Conservation (phyloP, 805 yeast genomes). For the Candida quercuum region DNA sequence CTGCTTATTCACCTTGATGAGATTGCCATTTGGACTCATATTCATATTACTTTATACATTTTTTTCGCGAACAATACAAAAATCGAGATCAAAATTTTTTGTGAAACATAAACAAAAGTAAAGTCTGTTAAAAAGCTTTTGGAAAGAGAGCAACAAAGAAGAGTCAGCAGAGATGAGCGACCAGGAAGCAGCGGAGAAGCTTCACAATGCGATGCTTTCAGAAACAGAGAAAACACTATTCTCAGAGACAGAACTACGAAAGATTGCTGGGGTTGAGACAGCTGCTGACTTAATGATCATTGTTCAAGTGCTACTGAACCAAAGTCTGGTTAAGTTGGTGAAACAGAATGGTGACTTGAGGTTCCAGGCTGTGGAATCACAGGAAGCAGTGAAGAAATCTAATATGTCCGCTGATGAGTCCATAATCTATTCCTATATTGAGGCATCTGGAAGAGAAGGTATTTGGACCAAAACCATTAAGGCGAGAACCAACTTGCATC, state of each 20-base stretch:
- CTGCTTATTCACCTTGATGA: too few relatives aligned
- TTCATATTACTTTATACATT: too few relatives aligned
- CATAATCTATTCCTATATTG: constrained; percentile 85
- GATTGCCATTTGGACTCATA: too few relatives aligned
- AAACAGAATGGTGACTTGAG: constrained; percentile 61
- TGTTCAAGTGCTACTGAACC: constrained; percentile 48
- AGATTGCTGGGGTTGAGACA: constrained; percentile 38
- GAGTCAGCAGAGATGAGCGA: neutral
- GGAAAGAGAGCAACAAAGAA: too few relatives aligned
- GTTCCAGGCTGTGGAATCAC: constrained; percentile 68
- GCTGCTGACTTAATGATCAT: constrained; percentile 37
- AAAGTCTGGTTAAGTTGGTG: constrained; percentile 61
- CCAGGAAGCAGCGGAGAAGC: constrained; percentile 41
- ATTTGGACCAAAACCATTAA: constrained; percentile 93
- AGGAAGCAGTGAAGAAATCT: constrained; percentile 73
- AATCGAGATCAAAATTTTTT: too few relatives aligned
- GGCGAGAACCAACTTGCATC: constrained; percentile 84
- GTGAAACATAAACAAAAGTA: too few relatives aligned
- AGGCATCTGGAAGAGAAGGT: constrained; percentile 91
- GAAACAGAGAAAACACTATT: constrained; percentile 45
- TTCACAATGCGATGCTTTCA: constrained; percentile 63
- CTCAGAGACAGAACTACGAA: constrained; percentile 64
- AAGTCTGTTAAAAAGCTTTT: too few relatives aligned
- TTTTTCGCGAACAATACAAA: too few relatives aligned
- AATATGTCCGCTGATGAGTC: constrained; percentile 85